Percentiles rank a stretch among this genome's conserved stretches.
Evolutionary conservation across 495 filamentous ascomycete genomes (phyloP).

Genomic region (Trichoderma asperelloides): DNA sequence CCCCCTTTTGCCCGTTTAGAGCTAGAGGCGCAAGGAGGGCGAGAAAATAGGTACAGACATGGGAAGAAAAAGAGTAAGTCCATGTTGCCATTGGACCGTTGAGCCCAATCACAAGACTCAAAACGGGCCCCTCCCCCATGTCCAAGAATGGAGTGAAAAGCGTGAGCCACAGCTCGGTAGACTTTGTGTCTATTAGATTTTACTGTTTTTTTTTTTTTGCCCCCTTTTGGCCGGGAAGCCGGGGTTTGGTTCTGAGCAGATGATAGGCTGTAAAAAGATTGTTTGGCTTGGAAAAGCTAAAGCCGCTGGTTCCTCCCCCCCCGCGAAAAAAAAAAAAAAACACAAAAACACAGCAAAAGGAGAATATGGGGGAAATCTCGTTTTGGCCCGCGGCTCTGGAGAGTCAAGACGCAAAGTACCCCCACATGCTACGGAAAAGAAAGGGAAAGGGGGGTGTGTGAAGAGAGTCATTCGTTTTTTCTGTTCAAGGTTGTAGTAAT

Average conservation of each 20-base stretch:
- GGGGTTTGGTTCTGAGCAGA: background rate
- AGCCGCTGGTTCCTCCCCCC: background rate
- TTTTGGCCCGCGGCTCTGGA: background rate
- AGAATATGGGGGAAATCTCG: background rate
- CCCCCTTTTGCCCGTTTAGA: background rate
- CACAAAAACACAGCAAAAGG: background rate
- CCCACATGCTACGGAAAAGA: background rate
- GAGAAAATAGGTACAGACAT: background rate
- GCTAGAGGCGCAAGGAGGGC: background rate
- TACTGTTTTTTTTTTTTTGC: background rate
- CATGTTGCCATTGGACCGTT: background rate
- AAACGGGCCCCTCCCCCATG: background rate
- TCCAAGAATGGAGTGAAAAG: background rate
- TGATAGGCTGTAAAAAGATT: background rate
- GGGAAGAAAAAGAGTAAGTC: background rate
- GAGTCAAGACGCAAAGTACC: background rate
- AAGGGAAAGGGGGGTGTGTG: background rate
- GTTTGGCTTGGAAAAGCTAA: background rate
- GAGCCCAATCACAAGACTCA: background rate
- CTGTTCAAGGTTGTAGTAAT: too few relatives aligned
- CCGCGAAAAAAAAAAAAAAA: too few relatives aligned
- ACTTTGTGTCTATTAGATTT: background rate
- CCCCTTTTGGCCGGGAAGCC: background rate
- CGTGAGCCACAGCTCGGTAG: conserved; percentile 1
- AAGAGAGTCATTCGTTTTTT: background rate